Evolutionary conservation across 352 stramenopile genomes (phyloP).

Genomic region (Pythium periplocum): DNA sequence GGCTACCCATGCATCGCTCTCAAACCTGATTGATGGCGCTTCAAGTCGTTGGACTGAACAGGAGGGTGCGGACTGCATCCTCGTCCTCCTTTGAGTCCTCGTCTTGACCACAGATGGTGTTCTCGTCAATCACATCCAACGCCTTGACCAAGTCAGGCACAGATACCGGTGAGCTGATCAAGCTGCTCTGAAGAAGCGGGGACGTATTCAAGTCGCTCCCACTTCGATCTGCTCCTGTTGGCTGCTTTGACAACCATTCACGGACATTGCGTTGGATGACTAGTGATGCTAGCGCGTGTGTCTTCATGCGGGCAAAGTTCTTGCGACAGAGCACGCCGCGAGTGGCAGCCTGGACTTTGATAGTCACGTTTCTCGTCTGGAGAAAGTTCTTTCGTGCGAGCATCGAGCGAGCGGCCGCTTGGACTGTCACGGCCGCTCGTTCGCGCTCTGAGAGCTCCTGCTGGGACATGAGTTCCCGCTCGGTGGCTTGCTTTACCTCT

Average conservation of each 20-base stretch:
- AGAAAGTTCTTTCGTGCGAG: slow-evolving; percentile 77
- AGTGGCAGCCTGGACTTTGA: slow-evolving; percentile 82
- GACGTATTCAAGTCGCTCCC: too few species aligned
- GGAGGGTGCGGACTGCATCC: too few species aligned
- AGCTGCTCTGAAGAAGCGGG: too few species aligned
- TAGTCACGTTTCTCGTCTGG: slow-evolving; percentile 81
- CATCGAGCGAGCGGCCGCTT: slow-evolving; percentile 81
- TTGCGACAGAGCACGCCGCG: slow-evolving; percentile 79
- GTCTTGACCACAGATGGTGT: too few species aligned
- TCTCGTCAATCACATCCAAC: too few species aligned
- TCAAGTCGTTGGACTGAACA: too few species aligned
- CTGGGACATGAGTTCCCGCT: slow-evolving; percentile 15
- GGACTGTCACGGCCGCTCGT: slow-evolving; percentile 76
- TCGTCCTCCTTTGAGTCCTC: too few species aligned
- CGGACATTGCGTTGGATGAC: slow-evolving; percentile 83
- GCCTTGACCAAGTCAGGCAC: too few species aligned
- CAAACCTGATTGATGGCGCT: too few species aligned
- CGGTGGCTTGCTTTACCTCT: slow-evolving; percentile 1
- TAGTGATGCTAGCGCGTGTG: slow-evolving; percentile 70
- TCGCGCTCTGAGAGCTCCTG: slow-evolving; percentile 50
- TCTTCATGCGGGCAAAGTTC: slow-evolving; percentile 85
- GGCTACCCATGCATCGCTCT: too few species aligned
- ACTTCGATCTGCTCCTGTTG: not conserved
- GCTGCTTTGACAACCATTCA: slow-evolving; percentile 76
- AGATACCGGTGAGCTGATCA: too few species aligned